Evolutionary conservation across 2,329 filamentous ascomycete genomes (phyloP), one percentile per base, ranked within the genome.

Genomic region (Epichloe sibirici): DNA sequence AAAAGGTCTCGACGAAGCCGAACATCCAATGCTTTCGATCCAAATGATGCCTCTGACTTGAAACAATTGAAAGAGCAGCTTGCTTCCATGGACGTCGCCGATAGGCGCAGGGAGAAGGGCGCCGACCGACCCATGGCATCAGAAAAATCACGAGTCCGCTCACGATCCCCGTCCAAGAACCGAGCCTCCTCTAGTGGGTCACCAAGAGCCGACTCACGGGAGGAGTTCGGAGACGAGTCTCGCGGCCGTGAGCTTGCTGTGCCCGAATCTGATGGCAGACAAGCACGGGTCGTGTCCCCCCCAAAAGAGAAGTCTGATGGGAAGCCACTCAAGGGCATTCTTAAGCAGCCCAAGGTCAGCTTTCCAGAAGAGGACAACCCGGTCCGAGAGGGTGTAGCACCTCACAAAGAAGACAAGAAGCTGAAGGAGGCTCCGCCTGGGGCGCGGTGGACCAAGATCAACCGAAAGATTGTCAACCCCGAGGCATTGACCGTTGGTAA

Each of bases 401-500:
- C 90, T n/a, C 80, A 95, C 63, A 95, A 95, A 69, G 89, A 95
- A 64, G 83, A 88, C 48, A 83, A 85, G 66, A 83, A 82, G 64
- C 53, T 75, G 45, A 81, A 79, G 61, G 85, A 88, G 40, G 87
- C 89, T 35, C 86, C 86, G 0, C 70, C 83, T 0, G 87, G 86
- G 53, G 90, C 90, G 37, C 81, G 89, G 51, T 96, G 90, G 90
- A 96, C 90, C 46, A 95, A 93, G 71, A 90, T 97, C 63, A 88
- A 86, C 64, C 82, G 90, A 53, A 83, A 85, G 58, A 78, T 95
- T 52, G 90, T 97, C 61, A 96, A 94, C 60, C 90, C 90, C 0
- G 86, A 91, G 59, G 90, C 90, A 0, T 71, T 97, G 46, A 86
- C 88, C 53, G 78, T 87, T 56, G 86, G 87, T n/a, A 87, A 93